Evolutionary conservation across 306 rosid genomes (phyloP).

Genomic region (Vigna hirtella): DNA sequence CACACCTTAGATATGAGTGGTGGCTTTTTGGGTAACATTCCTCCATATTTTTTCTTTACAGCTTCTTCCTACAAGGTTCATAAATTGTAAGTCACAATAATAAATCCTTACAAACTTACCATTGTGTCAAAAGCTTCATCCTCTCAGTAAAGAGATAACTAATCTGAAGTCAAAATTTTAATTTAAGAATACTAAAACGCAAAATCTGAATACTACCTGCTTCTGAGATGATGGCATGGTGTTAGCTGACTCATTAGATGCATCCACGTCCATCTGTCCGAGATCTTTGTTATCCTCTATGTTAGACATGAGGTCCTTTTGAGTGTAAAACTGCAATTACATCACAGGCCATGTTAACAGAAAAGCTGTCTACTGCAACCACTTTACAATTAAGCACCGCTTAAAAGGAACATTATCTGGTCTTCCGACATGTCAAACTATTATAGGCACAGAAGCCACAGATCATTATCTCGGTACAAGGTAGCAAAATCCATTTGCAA

Average conservation of each 20-base stretch:
- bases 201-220: constrained; percentile 60
- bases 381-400: constrained; percentile 18
- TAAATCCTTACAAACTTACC: constrained; percentile 21
- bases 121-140: background rate
- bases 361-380: constrained; percentile 4
- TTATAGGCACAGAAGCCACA: constrained; percentile 13
- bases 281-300: constrained; percentile 66
- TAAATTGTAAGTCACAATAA: constrained; percentile 44
- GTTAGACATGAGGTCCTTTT: constrained; percentile 57
- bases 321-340: constrained; percentile 47
- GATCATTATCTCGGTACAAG: constrained; percentile 16
- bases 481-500: constrained; percentile 24
- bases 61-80: constrained; percentile 68
- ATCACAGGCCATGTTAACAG: constrained; percentile 40
- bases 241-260: constrained; percentile 49
- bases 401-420: background rate
- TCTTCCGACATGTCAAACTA: constrained; percentile 19
- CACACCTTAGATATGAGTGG: constrained; percentile 90
- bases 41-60: constrained; percentile 93
- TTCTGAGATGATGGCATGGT: constrained; percentile 62
- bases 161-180: constrained; percentile 12
- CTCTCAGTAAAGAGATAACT: constrained; percentile 24
- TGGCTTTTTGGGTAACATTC: constrained; percentile 82
- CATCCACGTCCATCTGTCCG: constrained; percentile 56
- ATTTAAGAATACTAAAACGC: constrained; percentile 27